A percentile compares a stretch with the other conserved stretches of the same genome.
phyloP scores from a whole-genome alignment of 2,329 filamentous ascomycete species.

The Alternaria sp. region DNA sequence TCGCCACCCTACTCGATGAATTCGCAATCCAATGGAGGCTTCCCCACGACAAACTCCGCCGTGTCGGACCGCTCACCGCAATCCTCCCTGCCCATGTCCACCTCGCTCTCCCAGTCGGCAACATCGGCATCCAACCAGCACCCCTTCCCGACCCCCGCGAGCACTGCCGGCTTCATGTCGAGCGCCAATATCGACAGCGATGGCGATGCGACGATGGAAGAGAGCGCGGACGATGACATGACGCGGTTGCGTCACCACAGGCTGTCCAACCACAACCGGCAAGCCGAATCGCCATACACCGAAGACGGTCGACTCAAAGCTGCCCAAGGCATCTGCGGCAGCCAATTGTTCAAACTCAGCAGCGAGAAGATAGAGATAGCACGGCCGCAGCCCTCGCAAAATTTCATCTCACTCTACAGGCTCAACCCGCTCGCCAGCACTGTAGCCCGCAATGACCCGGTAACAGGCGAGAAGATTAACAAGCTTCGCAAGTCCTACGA shows the following conservation, averaged over 20 bases:
- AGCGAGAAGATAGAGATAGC: conserved; percentile 51
- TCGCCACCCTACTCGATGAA: conserved; percentile 56
- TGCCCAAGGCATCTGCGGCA: conserved; percentile 38
- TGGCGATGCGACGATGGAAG: conserved; percentile 52
- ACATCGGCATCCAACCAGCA: conserved; percentile 38
- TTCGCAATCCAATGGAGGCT: conserved; percentile 50
- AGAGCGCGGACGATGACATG: conserved; percentile 38
- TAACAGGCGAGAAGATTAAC: conserved; percentile 70
- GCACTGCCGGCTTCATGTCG: conserved; percentile 42
- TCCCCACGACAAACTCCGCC: conserved; percentile 36
- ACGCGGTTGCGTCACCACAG: conserved; percentile 45
- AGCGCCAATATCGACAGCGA: conserved; percentile 49
- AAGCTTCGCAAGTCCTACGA: conserved; percentile 65
- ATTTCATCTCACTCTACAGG: conserved; percentile 65
- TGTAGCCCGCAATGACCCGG: conserved; percentile 65
- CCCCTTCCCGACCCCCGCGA: conserved; percentile 48
- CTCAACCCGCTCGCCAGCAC: conserved; percentile 62
- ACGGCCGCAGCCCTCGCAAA: conserved; percentile 63
- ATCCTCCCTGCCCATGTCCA: conserved; percentile 50
- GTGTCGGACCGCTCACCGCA: conserved; percentile 49
- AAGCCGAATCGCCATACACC: conserved; percentile 37
- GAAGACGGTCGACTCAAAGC: conserved; percentile 35
- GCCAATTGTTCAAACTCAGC: conserved; percentile 45
- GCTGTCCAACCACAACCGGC: conserved; percentile 56
- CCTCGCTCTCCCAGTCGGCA: conserved; percentile 42